Evolutionary conservation across 768 basidiomycete species (phyloP), one percentile per base, ranked within the genome.

Genomic region (Pholiota conissans): DNA sequence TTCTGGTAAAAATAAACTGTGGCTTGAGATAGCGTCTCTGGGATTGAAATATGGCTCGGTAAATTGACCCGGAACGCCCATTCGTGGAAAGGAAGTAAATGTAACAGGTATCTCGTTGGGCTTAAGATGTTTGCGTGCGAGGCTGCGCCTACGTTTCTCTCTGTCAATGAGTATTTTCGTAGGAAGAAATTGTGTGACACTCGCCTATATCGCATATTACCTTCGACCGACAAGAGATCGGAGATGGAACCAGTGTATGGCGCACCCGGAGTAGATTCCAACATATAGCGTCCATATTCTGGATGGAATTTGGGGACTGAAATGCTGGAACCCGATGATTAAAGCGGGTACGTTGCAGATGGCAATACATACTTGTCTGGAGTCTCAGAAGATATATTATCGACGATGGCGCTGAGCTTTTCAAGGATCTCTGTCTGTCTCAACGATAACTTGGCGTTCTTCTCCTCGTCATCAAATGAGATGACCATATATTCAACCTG

Each of bases 251-350:
- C 94, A 5, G 92, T 90, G 75, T 98, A 98, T 2, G 97, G 97
- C 49, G 88, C 86, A 2, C 97, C 97, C 0, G 97, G 97, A 0
- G 96, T 99, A 2, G 94, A 94, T 71, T 99, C 97, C 52, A 99
- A 82, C 97, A 99, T 99, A 76, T 92, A 98, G 35, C 95, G 84
- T 37, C 97, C 97, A 76, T 98, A 99, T 73, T 99, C 97, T 16
- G 96, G 96, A 69, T 98, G 97, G 68, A 95, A 98, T 11, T 88
- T 90, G 2, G 97, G 97, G 24, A 93, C 83, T 2, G 86, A 79
- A 42, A 86, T 76, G 34, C 90, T 93, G 55, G 49, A 49, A 40
- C 47, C 37, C 29, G 37, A 37, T 42, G 46, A 51, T 57, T 46
- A 53, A 51, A 20, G 27, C 10, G 20, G 34, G 48, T 3, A 14